These are phyloP conservation scores for Parascedosporium putredinis DNA, from an alignment of 2,329 filamentous ascomycete species.

Conservation along the genomic window DNA sequence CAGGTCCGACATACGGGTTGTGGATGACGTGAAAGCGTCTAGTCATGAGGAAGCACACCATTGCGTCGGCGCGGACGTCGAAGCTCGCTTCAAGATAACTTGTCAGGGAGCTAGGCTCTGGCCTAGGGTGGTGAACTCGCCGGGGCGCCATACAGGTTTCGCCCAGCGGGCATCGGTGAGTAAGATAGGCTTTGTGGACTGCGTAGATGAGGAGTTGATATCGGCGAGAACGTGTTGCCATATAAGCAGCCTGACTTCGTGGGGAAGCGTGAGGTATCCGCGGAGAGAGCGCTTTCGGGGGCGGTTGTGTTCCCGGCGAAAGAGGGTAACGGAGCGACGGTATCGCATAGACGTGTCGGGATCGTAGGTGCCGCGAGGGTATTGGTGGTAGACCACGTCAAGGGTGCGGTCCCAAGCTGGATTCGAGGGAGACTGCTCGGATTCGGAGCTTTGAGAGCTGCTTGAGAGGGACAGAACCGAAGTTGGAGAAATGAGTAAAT, in stretches of 20 bases:
- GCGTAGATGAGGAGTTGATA: no score
- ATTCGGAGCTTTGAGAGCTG: background rate
- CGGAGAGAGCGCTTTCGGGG: background rate
- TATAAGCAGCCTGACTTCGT: conserved; percentile 17
- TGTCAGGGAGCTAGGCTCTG: conserved; percentile 16
- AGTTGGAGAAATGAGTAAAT: background rate
- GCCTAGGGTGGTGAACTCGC: conserved; percentile 22
- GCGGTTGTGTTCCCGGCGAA: conserved; percentile 14
- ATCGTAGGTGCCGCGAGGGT: conserved; percentile 9
- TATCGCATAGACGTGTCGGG: conserved; percentile 11
- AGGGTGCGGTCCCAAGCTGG: conserved; percentile 25
- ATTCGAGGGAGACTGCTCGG: background rate
- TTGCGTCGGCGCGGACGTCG: conserved; percentile 25
- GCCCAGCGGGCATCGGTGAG: conserved; percentile 19
- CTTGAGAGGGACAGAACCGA: background rate
- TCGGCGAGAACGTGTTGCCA: conserved; percentile 17
- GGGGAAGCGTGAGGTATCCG: conserved; percentile 18
- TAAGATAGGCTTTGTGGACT: conserved; percentile 16
- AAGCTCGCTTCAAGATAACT: conserved; percentile 22
- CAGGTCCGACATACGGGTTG: conserved; percentile 24
- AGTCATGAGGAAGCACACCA: conserved; percentile 23
- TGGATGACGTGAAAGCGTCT: conserved; percentile 27
- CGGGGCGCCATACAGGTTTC: conserved; percentile 23
- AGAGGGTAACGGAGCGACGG: conserved; percentile 13
- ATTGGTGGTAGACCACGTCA: conserved; percentile 24